Percentiles rank a stretch among this genome's conserved stretches.
These are phyloP conservation scores for Candida nitratophila DNA, from an alignment of 805 yeast species.

Conservation along the genomic window DNA sequence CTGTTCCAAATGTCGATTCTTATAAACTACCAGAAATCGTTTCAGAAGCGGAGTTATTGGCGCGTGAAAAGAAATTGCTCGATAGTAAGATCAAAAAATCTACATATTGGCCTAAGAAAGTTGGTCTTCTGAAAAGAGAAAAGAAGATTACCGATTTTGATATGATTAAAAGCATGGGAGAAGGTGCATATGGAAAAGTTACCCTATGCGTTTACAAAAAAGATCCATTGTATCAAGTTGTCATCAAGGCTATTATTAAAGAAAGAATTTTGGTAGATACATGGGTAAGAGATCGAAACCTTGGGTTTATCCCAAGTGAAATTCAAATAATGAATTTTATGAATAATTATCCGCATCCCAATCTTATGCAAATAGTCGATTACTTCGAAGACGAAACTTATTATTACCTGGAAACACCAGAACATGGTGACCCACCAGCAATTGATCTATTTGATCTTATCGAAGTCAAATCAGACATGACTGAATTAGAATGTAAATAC, in stretches of 20 bases:
- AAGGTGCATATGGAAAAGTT: conserved; percentile 96
- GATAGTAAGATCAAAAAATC: conserved; percentile 30
- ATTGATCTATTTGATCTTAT: conserved; percentile 90
- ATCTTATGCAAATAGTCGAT: conserved; percentile 78
- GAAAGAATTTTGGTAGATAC: conserved; percentile 93
- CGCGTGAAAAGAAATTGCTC: conserved; percentile 38
- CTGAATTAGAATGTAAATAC: conserved; percentile 68
- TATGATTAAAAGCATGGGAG: conserved; percentile 76
- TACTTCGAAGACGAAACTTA: conserved; percentile 88
- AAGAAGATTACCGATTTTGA: conserved; percentile 67
- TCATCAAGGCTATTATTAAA: conserved; percentile 84
- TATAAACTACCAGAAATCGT: conserved; percentile 16
- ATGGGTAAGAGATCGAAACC: conserved; percentile 87
- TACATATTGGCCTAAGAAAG: conserved; percentile 41
- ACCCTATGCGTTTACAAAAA: conserved; percentile 64
- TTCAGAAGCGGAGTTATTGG: conserved; percentile 37
- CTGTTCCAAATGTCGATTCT: conserved; percentile 6
- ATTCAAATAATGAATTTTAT: conserved; percentile 88
- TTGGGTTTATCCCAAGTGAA: conserved; percentile 96
- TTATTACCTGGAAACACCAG: conserved; percentile 87
- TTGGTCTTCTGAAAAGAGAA: conserved; percentile 65
- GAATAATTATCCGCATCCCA: conserved; percentile 74
- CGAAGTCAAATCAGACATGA: conserved; percentile 77
- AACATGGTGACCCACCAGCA: conserved; percentile 85
- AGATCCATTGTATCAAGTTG: conserved; percentile 59